phyloP scores from a whole-genome alignment of 2,329 filamentous ascomycete species.

The Leptographium wingfieldii region DNA sequence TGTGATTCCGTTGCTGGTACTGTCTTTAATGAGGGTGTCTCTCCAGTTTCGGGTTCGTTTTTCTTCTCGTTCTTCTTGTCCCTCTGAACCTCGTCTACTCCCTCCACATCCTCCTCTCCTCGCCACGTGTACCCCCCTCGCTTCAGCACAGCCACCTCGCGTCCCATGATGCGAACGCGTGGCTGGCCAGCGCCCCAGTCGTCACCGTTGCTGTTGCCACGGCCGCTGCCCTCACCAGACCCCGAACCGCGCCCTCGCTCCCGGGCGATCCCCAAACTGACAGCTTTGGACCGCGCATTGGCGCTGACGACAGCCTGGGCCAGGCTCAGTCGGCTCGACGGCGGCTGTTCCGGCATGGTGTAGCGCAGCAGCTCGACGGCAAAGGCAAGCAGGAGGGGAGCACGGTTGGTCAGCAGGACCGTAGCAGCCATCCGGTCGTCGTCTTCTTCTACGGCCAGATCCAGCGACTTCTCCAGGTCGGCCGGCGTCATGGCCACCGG shows the following conservation, averaged over 20 bases:
- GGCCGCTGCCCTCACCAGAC: constrained; percentile 35
- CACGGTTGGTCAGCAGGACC: constrained; percentile 56
- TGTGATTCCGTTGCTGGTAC: background rate
- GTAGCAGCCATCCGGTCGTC: constrained; percentile 47
- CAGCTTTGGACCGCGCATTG: constrained; percentile 66
- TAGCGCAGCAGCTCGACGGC: constrained; percentile 59
- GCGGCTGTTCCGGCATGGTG: constrained; percentile 76
- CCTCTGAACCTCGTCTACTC: constrained; percentile 3
- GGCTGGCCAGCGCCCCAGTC: constrained; percentile 68
- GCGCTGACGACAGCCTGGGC: constrained; percentile 74
- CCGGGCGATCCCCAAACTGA: constrained; percentile 61
- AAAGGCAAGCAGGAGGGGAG: constrained; percentile 72
- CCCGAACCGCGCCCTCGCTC: constrained; percentile 40
- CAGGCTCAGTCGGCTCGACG: constrained; percentile 71
- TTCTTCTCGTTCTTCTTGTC: constrained; percentile 1
- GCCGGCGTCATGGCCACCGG: constrained; percentile 31
- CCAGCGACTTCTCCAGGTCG: constrained; percentile 50
- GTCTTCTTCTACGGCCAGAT: constrained; percentile 33
- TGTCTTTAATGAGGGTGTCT: background rate
- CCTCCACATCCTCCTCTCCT: constrained; percentile 23
- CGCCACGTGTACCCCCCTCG: constrained; percentile 59
- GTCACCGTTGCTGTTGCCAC: constrained; percentile 51
- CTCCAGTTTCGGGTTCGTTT: background rate
- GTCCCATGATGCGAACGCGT: constrained; percentile 56
- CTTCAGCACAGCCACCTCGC: constrained; percentile 64